Conservation (phyloP, 1,284 basidiomycete genomes). For the Rhodofomes roseus region DNA sequence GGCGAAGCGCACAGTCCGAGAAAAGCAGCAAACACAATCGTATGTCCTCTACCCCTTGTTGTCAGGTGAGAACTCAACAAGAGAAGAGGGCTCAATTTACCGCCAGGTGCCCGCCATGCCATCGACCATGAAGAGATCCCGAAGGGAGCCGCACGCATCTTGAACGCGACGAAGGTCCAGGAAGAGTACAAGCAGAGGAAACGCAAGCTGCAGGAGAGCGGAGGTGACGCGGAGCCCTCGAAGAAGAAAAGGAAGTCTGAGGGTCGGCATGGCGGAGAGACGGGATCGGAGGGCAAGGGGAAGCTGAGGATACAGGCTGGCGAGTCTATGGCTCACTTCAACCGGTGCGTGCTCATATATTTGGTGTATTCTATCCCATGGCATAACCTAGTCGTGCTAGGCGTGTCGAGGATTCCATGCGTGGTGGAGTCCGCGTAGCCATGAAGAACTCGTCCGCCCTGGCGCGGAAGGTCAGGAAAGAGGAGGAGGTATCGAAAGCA, state of each 20-base stretch:
- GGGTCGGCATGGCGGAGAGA: not conserved
- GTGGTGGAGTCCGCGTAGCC: constrained; percentile 57
- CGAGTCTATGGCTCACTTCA: constrained; percentile 72
- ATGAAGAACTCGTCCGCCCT: constrained; percentile 53
- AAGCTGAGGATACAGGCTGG: constrained; percentile 53
- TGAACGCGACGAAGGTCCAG: constrained; percentile 58
- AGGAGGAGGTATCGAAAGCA: constrained; percentile 26
- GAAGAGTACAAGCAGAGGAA: constrained; percentile 50
- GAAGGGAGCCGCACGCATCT: constrained; percentile 58
- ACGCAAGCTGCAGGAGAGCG: constrained; percentile 32
- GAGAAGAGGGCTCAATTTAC: constrained; percentile 40
- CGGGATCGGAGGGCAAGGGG: constrained; percentile 8
- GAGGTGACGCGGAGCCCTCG: constrained; percentile 26
- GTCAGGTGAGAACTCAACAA: constrained; percentile 1
- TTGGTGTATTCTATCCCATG: not conserved
- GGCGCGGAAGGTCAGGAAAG: constrained; percentile 43
- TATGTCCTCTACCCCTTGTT: constrained; percentile 24
- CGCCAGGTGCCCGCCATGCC: constrained; percentile 18
- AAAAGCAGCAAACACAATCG: constrained; percentile 37
- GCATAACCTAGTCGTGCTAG: constrained; percentile 30
- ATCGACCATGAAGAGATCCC: constrained; percentile 53
- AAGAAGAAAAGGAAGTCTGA: constrained; percentile 21
- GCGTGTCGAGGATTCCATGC: constrained; percentile 68
- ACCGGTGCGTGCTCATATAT: constrained; percentile 46
- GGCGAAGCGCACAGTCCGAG: constrained; percentile 47